These are phyloP conservation scores for Salix exigua DNA, from an alignment of 345 rosid species.

Conservation along the genomic window DNA sequence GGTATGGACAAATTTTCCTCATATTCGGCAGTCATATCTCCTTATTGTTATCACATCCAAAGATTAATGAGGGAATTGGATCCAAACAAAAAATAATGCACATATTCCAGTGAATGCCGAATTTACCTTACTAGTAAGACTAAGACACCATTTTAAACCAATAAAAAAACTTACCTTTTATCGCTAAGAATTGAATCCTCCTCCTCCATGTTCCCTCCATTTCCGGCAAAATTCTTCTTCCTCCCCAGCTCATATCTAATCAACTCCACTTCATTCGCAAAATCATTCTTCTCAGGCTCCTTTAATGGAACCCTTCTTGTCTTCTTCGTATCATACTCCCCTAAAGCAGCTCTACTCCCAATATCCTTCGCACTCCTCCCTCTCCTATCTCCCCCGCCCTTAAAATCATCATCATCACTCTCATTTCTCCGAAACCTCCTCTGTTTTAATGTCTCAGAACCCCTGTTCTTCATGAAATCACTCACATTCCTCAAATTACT, in stretches of 20 bases:
- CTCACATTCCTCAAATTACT: not conserved
- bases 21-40: too few relatives aligned
- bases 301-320: conserved; percentile 62
- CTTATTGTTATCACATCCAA: too few relatives aligned
- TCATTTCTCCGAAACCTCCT: conserved; percentile 47
- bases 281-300: conserved; percentile 47
- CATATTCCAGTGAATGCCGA: not conserved
- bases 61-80: too few relatives aligned
- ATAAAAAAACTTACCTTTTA: conserved; percentile 40
- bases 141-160: not conserved
- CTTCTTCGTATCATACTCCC: conserved; percentile 62
- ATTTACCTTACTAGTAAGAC: not conserved
- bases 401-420: conserved; percentile 44
- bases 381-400: conserved; percentile 33
- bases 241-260: conserved; percentile 58
- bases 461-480: conserved; percentile 9
- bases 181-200: conserved; percentile 55
- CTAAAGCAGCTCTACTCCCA: conserved; percentile 73
- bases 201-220: conserved; percentile 19
- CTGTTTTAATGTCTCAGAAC: conserved; percentile 8
- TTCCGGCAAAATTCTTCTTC: conserved; percentile 40
- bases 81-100: not conserved
- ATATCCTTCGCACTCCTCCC: conserved; percentile 46
- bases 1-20: too few relatives aligned
- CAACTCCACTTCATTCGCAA: conserved; percentile 46